A percentile compares a stretch with the other conserved stretches of the same genome.
These are phyloP conservation scores for Colletotrichum navitas DNA, from an alignment of 2,329 filamentous ascomycete species.

Conservation along the genomic window DNA sequence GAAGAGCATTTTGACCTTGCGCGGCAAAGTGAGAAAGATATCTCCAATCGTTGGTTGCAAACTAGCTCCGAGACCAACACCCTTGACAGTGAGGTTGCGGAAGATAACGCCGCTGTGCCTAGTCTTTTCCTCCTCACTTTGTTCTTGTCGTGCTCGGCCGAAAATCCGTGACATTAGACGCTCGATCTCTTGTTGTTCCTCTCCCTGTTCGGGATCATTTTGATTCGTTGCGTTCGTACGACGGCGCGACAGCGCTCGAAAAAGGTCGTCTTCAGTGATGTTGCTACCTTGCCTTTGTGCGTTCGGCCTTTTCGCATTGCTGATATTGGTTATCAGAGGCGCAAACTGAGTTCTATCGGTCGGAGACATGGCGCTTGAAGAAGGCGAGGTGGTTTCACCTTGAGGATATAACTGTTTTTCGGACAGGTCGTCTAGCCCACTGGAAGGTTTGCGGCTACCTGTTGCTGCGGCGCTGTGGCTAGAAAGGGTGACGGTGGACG, in stretches of 20 bases:
- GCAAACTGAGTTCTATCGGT: conserved; percentile 44
- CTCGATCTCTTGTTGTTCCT: conserved; percentile 65
- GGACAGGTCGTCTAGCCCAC: not conserved
- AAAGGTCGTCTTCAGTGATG: conserved; percentile 64
- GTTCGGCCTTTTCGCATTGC: conserved; percentile 41
- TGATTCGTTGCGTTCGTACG: conserved; percentile 54
- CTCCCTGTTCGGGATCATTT: conserved; percentile 55
- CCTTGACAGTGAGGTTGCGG: conserved; percentile 77
- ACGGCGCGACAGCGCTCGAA: conserved; percentile 61
- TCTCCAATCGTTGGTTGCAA: conserved; percentile 59
- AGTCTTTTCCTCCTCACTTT: conserved; percentile 78
- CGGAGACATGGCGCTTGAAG: conserved; percentile 7
- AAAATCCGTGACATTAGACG: conserved; percentile 79
- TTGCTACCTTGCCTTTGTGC: conserved; percentile 46
- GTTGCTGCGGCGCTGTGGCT: not conserved
- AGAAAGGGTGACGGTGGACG: conserved; percentile 24
- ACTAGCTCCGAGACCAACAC: conserved; percentile 74
- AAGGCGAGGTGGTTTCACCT: conserved; percentile 18
- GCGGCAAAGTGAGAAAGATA: conserved; percentile 50
- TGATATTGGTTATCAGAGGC: conserved; percentile 46
- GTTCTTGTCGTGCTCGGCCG: conserved; percentile 71
- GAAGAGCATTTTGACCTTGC: conserved; percentile 45
- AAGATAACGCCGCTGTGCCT: conserved; percentile 78
- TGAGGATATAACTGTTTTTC: not conserved
- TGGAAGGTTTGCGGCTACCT: not conserved